Percentiles rank a stretch among this genome's conserved stretches.
Evolutionary conservation across 352 stramenopile species (phyloP).

Genomic region (Globisporangium splendens): DNA sequence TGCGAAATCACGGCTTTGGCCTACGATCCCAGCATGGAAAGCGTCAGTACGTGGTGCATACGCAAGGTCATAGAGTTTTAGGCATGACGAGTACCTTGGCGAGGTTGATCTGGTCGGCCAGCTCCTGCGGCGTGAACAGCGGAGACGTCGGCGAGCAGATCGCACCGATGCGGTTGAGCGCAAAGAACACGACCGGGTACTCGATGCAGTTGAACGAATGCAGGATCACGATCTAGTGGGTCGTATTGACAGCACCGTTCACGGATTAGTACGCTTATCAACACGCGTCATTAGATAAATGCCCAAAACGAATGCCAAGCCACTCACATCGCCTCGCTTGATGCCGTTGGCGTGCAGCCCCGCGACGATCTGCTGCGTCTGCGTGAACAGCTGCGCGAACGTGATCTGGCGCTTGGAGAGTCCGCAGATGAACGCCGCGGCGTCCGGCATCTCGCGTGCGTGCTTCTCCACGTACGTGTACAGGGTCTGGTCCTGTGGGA

Average conservation of each 20-base stretch:
- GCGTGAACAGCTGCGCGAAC: conserved; percentile 23
- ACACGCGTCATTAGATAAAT: too few relatives aligned
- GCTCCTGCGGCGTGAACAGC: conserved; percentile 31
- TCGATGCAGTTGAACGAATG: conserved; percentile 58
- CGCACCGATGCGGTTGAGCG: conserved; percentile 33
- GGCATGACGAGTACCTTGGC: conserved; percentile 21
- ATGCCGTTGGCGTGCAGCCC: conserved; percentile 34
- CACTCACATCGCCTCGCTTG: conserved; percentile 37
- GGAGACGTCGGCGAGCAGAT: conserved; percentile 39
- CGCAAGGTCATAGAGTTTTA: too few relatives aligned
- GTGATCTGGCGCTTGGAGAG: conserved; percentile 33
- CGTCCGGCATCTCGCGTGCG: conserved; percentile 19
- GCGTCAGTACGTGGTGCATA: too few relatives aligned
- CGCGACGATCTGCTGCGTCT: conserved; percentile 26
- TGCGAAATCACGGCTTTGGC: conserved; percentile 28
- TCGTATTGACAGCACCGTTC: too few relatives aligned
- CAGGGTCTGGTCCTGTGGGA: conserved; percentile 30
- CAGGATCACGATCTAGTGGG: conserved; percentile 47
- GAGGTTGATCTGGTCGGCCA: conserved; percentile 29
- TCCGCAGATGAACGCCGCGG: conserved; percentile 37
- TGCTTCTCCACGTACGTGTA: conserved; percentile 40
- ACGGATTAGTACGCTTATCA: too few relatives aligned
- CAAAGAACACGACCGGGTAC: conserved; percentile 40
- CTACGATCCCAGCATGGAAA: conserved; percentile 2
- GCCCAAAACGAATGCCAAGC: background rate